Evolutionary conservation across 1,284 basidiomycete species (phyloP).

Genomic region (Boletus sp.): DNA sequence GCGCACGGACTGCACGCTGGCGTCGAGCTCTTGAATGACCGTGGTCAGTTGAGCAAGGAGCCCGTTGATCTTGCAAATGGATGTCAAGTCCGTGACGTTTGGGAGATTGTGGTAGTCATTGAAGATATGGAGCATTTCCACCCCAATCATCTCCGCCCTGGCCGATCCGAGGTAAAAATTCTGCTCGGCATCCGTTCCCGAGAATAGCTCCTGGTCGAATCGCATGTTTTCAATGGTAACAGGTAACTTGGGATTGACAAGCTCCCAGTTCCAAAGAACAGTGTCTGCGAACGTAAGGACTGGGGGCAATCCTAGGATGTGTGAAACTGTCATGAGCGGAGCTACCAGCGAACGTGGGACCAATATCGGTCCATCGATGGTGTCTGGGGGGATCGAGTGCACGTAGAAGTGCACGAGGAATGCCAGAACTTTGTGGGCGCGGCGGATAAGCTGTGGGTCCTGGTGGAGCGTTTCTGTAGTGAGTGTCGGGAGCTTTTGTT

Average conservation of each 20-base stretch:
- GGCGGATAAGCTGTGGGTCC: conserved; percentile 64
- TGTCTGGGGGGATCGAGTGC: conserved; percentile 65
- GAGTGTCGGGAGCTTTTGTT: conserved; percentile 66
- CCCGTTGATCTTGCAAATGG: conserved; percentile 67
- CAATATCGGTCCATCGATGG: conserved; percentile 41
- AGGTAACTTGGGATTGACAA: conserved; percentile 52
- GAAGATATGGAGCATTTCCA: conserved; percentile 84
- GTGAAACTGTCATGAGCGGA: conserved; percentile 80
- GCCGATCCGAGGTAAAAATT: conserved; percentile 90
- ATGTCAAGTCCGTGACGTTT: conserved; percentile 65
- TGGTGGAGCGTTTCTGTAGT: conserved; percentile 50
- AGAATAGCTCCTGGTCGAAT: conserved; percentile 71
- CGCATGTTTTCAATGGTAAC: conserved; percentile 62
- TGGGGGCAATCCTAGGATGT: conserved; percentile 81
- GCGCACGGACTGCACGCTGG: conserved; percentile 69
- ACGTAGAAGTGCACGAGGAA: conserved; percentile 90
- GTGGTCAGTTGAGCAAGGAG: conserved; percentile 71
- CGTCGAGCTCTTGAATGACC: conserved; percentile 74
- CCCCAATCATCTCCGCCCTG: conserved; percentile 82
- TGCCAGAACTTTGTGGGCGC: conserved; percentile 87
- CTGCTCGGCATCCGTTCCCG: conserved; percentile 80
- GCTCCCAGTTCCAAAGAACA: conserved; percentile 92
- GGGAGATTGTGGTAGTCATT: conserved; percentile 80
- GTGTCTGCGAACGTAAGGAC: conserved; percentile 95
- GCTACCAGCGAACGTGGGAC: conserved; percentile 78